Evolutionary conservation across 208 protist species (phyloP).

Genomic region (Acanthamoeba sp.): DNA sequence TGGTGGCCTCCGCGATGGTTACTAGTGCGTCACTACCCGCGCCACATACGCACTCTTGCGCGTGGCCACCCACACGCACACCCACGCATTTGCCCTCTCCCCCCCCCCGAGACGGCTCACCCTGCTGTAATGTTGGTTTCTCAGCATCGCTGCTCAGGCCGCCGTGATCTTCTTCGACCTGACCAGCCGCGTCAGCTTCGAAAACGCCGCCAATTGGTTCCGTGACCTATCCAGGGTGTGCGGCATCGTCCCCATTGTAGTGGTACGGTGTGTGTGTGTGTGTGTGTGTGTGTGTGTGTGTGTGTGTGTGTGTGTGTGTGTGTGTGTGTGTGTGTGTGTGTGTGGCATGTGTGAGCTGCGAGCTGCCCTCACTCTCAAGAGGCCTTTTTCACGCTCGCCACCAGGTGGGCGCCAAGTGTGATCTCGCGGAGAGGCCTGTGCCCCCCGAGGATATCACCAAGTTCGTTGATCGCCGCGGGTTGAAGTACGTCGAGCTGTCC

Average conservation of each 20-base stretch:
- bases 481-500: not conserved
- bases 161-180: slow-evolving; percentile 99
- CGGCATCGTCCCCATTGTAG: slow-evolving; percentile 99
- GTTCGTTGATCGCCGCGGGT: not conserved
- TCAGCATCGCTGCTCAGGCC: slow-evolving; percentile 95
- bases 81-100: no score
- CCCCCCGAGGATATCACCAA: not conserved
- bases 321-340: no score
- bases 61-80: no score
- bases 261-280: slow-evolving; percentile 92
- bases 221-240: slow-evolving; percentile 98
- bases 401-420: not conserved
- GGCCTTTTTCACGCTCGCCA: no score
- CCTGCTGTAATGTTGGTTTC: slow-evolving; percentile 46
- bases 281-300: no score
- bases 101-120: no score
- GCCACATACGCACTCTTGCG: not conserved
- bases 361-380: not conserved
- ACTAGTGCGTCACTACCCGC: slow-evolving; percentile 92
- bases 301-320: no score
- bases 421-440: not conserved
- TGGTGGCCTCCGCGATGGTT: slow-evolving; percentile 99
- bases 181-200: slow-evolving; percentile 99
- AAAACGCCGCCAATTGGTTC: slow-evolving; percentile 99
- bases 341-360: not conserved